Conservation (phyloP, 1,284 basidiomycete genomes). For the Cerrena zonata region DNA sequence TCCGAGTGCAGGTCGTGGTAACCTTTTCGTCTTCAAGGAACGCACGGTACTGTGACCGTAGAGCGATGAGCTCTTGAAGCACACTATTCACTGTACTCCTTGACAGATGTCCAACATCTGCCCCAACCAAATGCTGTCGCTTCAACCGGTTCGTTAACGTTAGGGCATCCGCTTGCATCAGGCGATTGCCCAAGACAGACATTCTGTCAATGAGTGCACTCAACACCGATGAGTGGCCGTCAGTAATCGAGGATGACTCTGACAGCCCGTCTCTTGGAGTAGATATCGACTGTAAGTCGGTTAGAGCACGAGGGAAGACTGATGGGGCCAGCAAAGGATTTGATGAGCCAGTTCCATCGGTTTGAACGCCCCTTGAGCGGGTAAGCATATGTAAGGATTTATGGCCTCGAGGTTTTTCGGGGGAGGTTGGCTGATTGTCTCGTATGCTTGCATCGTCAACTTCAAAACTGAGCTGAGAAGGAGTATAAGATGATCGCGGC, state of each 20-base stretch:
- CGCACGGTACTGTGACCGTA: slow-evolving; percentile 75
- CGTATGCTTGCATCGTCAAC: slow-evolving; percentile 39
- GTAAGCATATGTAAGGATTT: slow-evolving; percentile 55
- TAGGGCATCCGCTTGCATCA: slow-evolving; percentile 79
- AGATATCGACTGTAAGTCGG: slow-evolving; percentile 37
- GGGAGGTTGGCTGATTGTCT: slow-evolving; percentile 28
- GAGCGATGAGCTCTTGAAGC: slow-evolving; percentile 61
- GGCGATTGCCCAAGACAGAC: slow-evolving; percentile 57
- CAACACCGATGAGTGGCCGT: slow-evolving; percentile 47
- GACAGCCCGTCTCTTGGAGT: slow-evolving; percentile 56
- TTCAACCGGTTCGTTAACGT: slow-evolving; percentile 87
- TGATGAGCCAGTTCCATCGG: slow-evolving; percentile 41
- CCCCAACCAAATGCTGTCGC: slow-evolving; percentile 78
- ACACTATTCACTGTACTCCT: slow-evolving; percentile 77
- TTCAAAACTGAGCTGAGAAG: slow-evolving; percentile 44
- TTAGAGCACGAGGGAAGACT: slow-evolving; percentile 32
- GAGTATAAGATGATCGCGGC: slow-evolving; percentile 31
- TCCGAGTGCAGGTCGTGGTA: slow-evolving; percentile 63
- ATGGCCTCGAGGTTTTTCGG: slow-evolving; percentile 34
- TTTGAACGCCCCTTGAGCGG: slow-evolving; percentile 70
- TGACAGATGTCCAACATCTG: slow-evolving; percentile 85
- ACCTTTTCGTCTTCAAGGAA: slow-evolving; percentile 66
- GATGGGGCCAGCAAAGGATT: slow-evolving; percentile 27
- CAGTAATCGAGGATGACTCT: slow-evolving; percentile 62
- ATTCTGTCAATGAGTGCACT: slow-evolving; percentile 69